A percentile compares a stretch with the other conserved stretches of the same genome.
Conservation (phyloP, 2,329 filamentous ascomycete species). For the Trichoderma endophyticum region DNA sequence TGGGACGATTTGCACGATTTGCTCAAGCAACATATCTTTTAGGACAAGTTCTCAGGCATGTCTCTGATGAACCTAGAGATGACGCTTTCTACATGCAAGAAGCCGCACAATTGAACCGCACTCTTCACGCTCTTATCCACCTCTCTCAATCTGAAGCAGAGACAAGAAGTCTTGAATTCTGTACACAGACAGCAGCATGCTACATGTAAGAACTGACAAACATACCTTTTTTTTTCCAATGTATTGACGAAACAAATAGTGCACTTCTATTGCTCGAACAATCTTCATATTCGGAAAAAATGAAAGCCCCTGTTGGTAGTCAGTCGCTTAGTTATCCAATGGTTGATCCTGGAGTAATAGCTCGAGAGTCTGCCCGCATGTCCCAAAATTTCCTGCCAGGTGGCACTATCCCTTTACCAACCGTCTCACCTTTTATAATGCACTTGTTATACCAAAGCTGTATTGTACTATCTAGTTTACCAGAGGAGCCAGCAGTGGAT, state of each 20-base stretch:
- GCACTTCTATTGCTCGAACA: background rate
- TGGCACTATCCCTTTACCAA: background rate
- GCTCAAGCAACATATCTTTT: background rate
- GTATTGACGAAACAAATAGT: background rate
- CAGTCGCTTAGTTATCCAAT: background rate
- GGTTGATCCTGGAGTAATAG: background rate
- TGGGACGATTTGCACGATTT: background rate
- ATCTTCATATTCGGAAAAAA: background rate
- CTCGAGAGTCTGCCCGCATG: no score
- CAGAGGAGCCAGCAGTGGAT: background rate
- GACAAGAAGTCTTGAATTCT: background rate
- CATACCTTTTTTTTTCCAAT: background rate
- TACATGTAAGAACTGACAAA: background rate
- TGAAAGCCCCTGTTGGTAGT: background rate
- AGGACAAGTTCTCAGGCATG: background rate
- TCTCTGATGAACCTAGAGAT: background rate
- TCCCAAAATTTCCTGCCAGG: background rate
- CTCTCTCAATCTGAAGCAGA: background rate
- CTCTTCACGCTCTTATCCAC: background rate
- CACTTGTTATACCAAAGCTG: background rate
- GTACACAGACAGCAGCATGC: background rate
- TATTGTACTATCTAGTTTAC: background rate
- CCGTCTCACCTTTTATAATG: background rate
- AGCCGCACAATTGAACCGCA: background rate
- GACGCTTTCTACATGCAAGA: background rate